These are phyloP conservation scores for Ephemerocybe angulata DNA, from an alignment of 768 basidiomycete species.

Conservation along the genomic window DNA sequence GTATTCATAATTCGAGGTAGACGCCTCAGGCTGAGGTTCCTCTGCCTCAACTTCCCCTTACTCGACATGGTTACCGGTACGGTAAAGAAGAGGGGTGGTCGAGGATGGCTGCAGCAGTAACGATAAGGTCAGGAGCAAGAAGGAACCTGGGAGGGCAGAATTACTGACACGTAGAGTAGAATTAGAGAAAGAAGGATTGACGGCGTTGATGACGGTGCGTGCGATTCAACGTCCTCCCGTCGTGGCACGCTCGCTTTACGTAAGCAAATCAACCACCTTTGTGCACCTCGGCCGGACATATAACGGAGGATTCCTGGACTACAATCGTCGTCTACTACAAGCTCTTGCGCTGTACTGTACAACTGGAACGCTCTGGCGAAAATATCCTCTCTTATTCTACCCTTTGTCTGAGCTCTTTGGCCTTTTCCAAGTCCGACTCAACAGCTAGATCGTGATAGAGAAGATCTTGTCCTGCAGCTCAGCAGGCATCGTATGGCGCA, in stretches of 20 bases:
- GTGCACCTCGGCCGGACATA: not conserved
- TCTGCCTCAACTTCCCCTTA: slow-evolving; percentile 23
- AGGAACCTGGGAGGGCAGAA: not conserved
- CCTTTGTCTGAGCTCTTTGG: too few relatives aligned
- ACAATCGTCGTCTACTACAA: too few relatives aligned
- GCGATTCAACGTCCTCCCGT: not conserved
- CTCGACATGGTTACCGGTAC: slow-evolving; percentile 26
- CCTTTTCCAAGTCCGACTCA: too few relatives aligned
- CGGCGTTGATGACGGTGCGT: slow-evolving; percentile 1
- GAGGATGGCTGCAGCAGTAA: slow-evolving; percentile 2
- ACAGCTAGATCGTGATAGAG: too few relatives aligned
- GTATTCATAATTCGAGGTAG: slow-evolving; percentile 16
- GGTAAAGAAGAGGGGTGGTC: slow-evolving; percentile 7
- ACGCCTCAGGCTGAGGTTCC: slow-evolving; percentile 15
- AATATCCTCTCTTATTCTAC: too few relatives aligned
- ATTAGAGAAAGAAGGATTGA: not conserved
- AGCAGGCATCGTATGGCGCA: too few relatives aligned
- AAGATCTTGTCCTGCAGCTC: too few relatives aligned
- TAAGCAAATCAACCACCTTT: not conserved
- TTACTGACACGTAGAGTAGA: slow-evolving; percentile 4
- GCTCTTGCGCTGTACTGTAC: too few relatives aligned
- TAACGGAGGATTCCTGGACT: too few relatives aligned
- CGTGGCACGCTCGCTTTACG: not conserved
- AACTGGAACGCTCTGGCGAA: too few relatives aligned
- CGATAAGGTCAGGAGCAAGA: slow-evolving; percentile 11